Conservation (phyloP, 768 basidiomycete genomes). For the Mycena filopes region DNA sequence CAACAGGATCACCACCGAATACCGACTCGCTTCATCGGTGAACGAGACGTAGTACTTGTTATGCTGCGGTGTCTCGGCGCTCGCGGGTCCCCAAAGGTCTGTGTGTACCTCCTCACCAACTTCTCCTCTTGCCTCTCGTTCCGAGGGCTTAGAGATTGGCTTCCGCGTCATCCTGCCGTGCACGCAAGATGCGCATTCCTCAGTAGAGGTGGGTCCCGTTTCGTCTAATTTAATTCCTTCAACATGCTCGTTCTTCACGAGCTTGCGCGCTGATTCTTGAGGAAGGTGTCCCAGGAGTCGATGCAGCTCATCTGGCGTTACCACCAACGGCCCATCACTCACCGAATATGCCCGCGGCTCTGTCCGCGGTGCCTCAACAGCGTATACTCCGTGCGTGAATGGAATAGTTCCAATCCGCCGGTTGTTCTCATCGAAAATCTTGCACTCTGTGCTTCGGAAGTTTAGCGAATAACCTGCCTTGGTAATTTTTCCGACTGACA, state of each 20-base stretch:
- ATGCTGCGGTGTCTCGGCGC: constrained; percentile 32
- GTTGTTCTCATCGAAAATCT: constrained; percentile 30
- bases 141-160: constrained; percentile 37
- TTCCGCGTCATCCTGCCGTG: constrained; percentile 42
- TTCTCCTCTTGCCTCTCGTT: constrained; percentile 26
- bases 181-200: constrained; percentile 43
- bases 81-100: constrained; percentile 50
- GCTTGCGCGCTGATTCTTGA: constrained; percentile 31
- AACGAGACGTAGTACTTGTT: constrained; percentile 45
- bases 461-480: constrained; percentile 37
- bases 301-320: constrained; percentile 38
- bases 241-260: constrained; percentile 40
- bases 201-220: constrained; percentile 18
- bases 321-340: constrained; percentile 3
- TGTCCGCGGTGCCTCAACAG: neutral
- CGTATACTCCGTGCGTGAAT: constrained; percentile 20
- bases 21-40: constrained; percentile 45
- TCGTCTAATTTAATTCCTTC: constrained; percentile 41
- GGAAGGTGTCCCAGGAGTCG: constrained; percentile 40
- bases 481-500: constrained; percentile 43
- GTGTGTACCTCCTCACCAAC: constrained; percentile 45
- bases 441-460: constrained; percentile 38
- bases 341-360: neutral
- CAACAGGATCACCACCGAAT: constrained; percentile 38
- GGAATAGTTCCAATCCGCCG: constrained; percentile 19